These are phyloP conservation scores for Colletotrichum sp. DNA, from an alignment of 2,329 filamentous ascomycete genomes.

Conservation along the genomic window DNA sequence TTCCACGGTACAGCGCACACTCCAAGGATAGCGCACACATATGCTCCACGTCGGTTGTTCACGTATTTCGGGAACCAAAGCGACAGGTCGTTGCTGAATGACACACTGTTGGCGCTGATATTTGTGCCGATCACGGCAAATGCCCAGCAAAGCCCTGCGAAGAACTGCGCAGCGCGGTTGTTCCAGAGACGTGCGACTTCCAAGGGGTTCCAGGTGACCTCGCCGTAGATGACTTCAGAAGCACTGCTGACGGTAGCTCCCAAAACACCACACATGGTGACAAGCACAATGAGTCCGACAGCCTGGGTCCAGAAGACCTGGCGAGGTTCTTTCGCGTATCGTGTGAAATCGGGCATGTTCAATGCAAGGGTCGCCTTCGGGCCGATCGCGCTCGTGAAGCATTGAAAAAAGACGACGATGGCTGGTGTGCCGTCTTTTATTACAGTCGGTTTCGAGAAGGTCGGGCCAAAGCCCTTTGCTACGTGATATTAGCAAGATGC, in stretches of 20 bases:
- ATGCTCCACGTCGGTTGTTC: slow-evolving; percentile 53
- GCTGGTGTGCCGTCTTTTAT: slow-evolving; percentile 22
- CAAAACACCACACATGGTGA: slow-evolving; percentile 45
- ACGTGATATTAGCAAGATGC: neutral
- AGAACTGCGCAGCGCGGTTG: slow-evolving; percentile 34
- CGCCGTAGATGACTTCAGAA: slow-evolving; percentile 25
- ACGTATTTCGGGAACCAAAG: slow-evolving; percentile 56
- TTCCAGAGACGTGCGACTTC: slow-evolving; percentile 30
- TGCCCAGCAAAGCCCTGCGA: slow-evolving; percentile 29
- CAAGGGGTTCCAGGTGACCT: slow-evolving; percentile 32
- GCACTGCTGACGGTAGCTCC: slow-evolving; percentile 50
- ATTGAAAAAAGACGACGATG: slow-evolving; percentile 24
- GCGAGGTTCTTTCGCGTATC: slow-evolving; percentile 22
- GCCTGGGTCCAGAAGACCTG: slow-evolving; percentile 24
- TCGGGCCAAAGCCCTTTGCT: slow-evolving; percentile 23
- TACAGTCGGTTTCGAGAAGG: slow-evolving; percentile 23
- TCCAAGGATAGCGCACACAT: slow-evolving; percentile 34
- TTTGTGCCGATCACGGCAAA: slow-evolving; percentile 58
- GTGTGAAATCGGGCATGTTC: slow-evolving; percentile 25
- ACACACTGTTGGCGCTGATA: slow-evolving; percentile 56
- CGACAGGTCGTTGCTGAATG: slow-evolving; percentile 58
- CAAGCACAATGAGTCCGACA: slow-evolving; percentile 17
- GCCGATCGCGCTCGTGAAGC: slow-evolving; percentile 27
- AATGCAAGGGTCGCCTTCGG: slow-evolving; percentile 22
- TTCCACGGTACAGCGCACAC: slow-evolving; percentile 23